phyloP scores from a whole-genome alignment of 495 filamentous ascomycete genomes.

The Annulohypoxylon stygium region DNA sequence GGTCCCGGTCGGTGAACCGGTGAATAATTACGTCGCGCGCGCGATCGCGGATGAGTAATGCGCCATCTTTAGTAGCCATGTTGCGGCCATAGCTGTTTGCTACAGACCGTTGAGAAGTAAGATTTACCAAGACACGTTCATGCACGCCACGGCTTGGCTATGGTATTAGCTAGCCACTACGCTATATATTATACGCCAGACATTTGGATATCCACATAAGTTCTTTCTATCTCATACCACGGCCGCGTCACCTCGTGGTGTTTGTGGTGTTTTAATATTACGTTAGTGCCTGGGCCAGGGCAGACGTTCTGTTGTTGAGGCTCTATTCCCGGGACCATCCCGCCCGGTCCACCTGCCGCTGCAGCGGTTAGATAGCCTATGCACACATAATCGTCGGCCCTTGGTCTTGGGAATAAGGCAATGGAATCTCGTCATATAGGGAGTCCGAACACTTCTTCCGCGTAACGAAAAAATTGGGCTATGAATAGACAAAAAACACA shows the following conservation, averaged over 20 bases:
- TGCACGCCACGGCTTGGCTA: not conserved
- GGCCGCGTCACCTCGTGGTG: not conserved
- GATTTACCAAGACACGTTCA: not conserved
- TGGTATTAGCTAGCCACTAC: not conserved
- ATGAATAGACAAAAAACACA: not conserved
- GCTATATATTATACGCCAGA: not conserved
- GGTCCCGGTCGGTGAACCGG: not conserved
- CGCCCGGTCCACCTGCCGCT: not conserved
- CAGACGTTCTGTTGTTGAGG: not conserved
- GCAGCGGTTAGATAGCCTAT: not conserved
- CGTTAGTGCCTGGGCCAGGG: not conserved
- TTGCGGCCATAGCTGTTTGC: not conserved
- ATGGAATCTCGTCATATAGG: not conserved
- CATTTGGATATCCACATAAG: not conserved
- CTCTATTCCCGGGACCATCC: slow-evolving; percentile 4
- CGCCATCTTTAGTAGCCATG: not conserved
- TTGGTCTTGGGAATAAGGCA: not conserved
- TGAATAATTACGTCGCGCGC: not conserved
- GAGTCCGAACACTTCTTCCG: not conserved
- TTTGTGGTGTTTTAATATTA: not conserved
- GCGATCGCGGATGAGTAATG: not conserved
- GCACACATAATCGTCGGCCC: not conserved
- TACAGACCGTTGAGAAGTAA: not conserved
- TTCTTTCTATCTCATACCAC: not conserved
- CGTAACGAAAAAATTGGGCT: not conserved